Conservation (phyloP, 805 yeast genomes). For the Candida palmyrensis region DNA sequence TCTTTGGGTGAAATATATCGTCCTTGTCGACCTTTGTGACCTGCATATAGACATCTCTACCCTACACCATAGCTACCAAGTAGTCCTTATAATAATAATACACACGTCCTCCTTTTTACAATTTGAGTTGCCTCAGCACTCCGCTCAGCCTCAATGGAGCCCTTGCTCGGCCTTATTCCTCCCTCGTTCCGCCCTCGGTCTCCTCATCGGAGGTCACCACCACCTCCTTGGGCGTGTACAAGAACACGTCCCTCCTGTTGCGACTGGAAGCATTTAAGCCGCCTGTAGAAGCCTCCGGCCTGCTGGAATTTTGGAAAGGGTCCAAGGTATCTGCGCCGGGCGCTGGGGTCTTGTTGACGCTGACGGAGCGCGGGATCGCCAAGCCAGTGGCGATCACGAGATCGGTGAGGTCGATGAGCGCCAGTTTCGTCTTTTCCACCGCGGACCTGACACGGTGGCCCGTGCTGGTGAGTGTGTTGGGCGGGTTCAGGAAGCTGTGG, state of each 20-base stretch:
- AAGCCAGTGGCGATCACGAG: constrained; percentile 53
- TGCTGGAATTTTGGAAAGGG: not conserved
- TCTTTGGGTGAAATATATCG: too few species aligned
- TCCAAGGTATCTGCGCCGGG: not conserved
- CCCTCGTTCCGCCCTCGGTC: constrained; percentile 16
- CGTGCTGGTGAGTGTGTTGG: not conserved
- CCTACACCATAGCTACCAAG: too few species aligned
- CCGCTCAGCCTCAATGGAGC: too few species aligned
- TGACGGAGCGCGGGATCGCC: constrained; percentile 50
- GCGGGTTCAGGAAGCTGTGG: not conserved
- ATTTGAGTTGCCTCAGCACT: too few species aligned
- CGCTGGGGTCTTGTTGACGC: constrained; percentile 20
- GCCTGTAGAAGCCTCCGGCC: too few species aligned
- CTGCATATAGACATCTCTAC: too few species aligned
- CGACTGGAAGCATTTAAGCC: constrained; percentile 1
- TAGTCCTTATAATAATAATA: not conserved
- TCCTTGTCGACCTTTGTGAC: too few species aligned
- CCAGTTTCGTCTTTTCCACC: constrained; percentile 23
- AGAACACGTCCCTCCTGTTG: constrained; percentile 29
- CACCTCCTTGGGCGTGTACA: constrained; percentile 35
- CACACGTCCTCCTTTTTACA: not conserved
- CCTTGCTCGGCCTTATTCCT: not conserved
- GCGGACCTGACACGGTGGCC: not conserved
- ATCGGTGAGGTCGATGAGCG: constrained; percentile 44
- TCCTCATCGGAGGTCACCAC: constrained; percentile 18